Base-by-base conservation (phyloP, 2,329 filamentous ascomycete genomes). In the Phialophora expanda region DNA sequence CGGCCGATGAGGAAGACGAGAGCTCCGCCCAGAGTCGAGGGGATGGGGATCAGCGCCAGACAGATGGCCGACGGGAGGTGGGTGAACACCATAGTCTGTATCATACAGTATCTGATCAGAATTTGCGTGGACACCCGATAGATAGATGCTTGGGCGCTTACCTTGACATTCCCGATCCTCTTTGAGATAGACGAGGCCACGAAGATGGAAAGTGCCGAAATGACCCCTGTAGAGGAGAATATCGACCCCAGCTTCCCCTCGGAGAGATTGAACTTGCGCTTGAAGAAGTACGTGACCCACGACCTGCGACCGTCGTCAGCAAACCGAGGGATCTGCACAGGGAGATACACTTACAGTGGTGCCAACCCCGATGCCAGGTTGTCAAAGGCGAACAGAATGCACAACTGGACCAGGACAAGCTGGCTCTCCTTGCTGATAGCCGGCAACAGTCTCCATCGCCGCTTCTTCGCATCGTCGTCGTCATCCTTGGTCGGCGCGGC, bases 311-410 rank as follows among this genome's bases (percentile, higher is more conserved):
- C 79, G 76, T 87, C 79, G 76, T 87, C 79, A 78, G 77, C 4
- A 82, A 48, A n/a, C 4, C 12, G 7, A 3, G 9, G 11, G 2
- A 22, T 28, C 46, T 41, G 2, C 41, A n/a, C 7, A 17, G 26
- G 2, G 20, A 41, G 3, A 53, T 17, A 30, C 5, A 62, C 67
- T 65, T 65, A 69, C 53, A 77, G 72, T 24, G 87, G 86, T 3
- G 87, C 88, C 74, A 93, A 83, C 1, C 90, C 90, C 1, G 87
- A 89, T 1, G 89, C 89, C 64, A 92, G 85, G 0, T 87, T 85
- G 74, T 93, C 90, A 5, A 92, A 73, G 1, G 84, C 84, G 71
- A 92, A 89, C 1, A 94, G 79, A 7, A 89, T 76, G 73, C 87
- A 90, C 0, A 94, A 80, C 57, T 87, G 85, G 59, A 85, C 75